phyloP scores from a whole-genome alignment of 768 basidiomycete species.

The Trametes punicea region DNA sequence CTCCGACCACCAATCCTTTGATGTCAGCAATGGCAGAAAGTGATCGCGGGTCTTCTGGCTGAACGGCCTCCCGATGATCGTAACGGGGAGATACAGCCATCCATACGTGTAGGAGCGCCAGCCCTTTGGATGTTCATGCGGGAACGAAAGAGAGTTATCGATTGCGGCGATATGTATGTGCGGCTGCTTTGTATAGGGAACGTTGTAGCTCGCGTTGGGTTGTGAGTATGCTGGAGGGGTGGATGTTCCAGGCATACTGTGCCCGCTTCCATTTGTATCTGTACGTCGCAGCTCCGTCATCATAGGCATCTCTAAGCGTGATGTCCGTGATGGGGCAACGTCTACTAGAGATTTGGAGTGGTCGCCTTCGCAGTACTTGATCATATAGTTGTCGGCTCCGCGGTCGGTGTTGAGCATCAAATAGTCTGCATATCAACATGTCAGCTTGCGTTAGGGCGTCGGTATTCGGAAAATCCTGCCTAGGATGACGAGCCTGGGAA shows the following conservation, averaged over 20 bases:
- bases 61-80: conserved; percentile 81
- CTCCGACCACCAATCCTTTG: conserved; percentile 88
- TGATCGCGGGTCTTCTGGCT: conserved; percentile 77
- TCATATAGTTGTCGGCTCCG: conserved; percentile 89
- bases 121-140: conserved; percentile 84
- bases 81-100: conserved; percentile 85
- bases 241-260: conserved; percentile 25
- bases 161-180: conserved; percentile 93
- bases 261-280: conserved; percentile 31
- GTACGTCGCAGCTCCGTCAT: conserved; percentile 66
- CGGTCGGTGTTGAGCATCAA: conserved; percentile 93
- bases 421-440: conserved; percentile 56
- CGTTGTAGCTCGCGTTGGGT: conserved; percentile 19
- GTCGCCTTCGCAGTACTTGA: conserved; percentile 81
- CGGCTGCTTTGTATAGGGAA: conserved; percentile 55
- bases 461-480: conserved; percentile 40
- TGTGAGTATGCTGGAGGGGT: conserved; percentile 18
- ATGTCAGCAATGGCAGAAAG: conserved; percentile 79
- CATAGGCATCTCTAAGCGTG: conserved; percentile 63
- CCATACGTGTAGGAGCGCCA: conserved; percentile 81
- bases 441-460: not conserved
- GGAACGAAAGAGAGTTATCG: conserved; percentile 90
- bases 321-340: conserved; percentile 70
- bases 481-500: conserved; percentile 71
- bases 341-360: conserved; percentile 78